A percentile compares a stretch with the other conserved stretches of the same genome.
Evolutionary conservation across 108 stramenopile species (phyloP).

Genomic region (Seminavis robusta): DNA sequence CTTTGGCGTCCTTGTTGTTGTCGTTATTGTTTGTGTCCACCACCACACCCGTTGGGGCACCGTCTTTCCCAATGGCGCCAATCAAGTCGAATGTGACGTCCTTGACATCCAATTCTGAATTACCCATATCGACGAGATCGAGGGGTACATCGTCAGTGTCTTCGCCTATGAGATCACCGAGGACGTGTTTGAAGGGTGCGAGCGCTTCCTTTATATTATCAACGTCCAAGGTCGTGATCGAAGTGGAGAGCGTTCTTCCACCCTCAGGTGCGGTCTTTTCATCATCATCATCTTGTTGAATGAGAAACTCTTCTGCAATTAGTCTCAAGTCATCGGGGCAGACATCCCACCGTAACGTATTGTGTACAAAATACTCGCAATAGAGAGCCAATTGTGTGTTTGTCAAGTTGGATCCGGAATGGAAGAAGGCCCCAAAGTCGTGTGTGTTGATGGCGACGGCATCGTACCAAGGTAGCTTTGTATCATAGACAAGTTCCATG

Average conservation of each 20-base stretch:
- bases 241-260: too few species aligned
- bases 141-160: too few species aligned
- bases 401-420: constrained; percentile 47
- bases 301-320: constrained; percentile 25
- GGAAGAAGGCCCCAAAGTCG: constrained; percentile 74
- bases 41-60: constrained; percentile 9
- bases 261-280: too few species aligned
- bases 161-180: too few species aligned
- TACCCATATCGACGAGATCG: too few species aligned
- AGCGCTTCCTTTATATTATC: too few species aligned
- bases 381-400: constrained; percentile 42
- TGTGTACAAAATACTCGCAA: constrained; percentile 66
- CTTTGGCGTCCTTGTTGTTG: neutral
- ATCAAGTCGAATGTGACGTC: constrained; percentile 13
- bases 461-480: constrained; percentile 39
- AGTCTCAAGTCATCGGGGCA: constrained; percentile 64
- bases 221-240: too few species aligned
- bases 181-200: too few species aligned
- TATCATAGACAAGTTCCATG: constrained; percentile 58
- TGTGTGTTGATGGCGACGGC: constrained; percentile 54
- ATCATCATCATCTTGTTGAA: too few species aligned
- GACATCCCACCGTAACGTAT: constrained; percentile 69
- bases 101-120: too few species aligned
- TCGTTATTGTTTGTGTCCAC: constrained; percentile 4
- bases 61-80: constrained; percentile 10